phyloP scores from a whole-genome alignment of 441 rosid genomes.

The Pelargonium fulgidum region DNA sequence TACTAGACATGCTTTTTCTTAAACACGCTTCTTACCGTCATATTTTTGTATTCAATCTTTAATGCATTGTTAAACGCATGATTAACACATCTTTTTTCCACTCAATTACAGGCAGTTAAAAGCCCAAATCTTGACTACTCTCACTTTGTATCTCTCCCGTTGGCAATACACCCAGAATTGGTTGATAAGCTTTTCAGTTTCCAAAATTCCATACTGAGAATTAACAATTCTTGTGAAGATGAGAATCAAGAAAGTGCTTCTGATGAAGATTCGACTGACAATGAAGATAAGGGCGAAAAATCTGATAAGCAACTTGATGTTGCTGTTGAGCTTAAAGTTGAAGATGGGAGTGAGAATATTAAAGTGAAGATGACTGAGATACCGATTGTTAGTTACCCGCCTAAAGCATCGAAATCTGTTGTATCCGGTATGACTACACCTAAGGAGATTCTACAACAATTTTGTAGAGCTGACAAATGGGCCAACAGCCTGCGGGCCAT shows the following conservation, averaged over 20 bases:
- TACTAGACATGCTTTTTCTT: not conserved
- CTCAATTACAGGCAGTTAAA: constrained; percentile 47
- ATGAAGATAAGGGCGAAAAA: constrained; percentile 23
- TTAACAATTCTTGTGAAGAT: constrained; percentile 19
- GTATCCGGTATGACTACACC: constrained; percentile 41
- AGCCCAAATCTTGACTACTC: constrained; percentile 70
- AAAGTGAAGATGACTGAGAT: constrained; percentile 42
- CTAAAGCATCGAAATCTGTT: constrained; percentile 46
- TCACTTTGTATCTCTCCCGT: constrained; percentile 82
- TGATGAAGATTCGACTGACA: constrained; percentile 30
- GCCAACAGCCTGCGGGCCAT: too few relatives aligned
- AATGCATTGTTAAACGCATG: not conserved
- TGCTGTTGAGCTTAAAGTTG: constrained; percentile 44
- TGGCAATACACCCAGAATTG: constrained; percentile 72
- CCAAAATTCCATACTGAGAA: constrained; percentile 61
- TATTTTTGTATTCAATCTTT: constrained; percentile 1
- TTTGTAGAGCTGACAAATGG: too few relatives aligned
- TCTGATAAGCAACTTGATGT: constrained; percentile 24
- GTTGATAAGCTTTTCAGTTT: constrained; percentile 65
- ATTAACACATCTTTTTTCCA: constrained; percentile 3
- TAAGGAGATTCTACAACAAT: not conserved
- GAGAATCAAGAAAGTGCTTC: constrained; percentile 33
- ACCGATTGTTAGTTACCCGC: constrained; percentile 55
- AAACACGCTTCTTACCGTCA: not conserved
- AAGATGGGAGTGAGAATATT: constrained; percentile 37